Evolutionary conservation across 164 flowering plant genomes (phyloP).

Genomic region (Stephania cephalantha): DNA sequence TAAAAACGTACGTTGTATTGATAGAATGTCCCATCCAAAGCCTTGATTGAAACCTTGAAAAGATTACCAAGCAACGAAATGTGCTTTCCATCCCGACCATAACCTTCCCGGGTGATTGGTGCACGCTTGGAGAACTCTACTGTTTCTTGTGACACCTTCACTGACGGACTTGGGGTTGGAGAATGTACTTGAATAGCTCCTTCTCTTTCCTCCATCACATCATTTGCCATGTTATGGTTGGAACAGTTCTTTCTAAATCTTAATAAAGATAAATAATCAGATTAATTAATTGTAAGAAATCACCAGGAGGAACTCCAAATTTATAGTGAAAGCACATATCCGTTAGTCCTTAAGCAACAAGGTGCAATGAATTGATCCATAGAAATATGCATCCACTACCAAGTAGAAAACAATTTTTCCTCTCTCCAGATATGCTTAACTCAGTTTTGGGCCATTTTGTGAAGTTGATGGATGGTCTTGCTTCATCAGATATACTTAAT

Average conservation of each 20-base stretch:
- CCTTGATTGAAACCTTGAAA: conserved; percentile 49
- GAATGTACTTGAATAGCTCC: conserved; percentile 20
- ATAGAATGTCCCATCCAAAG: conserved; percentile 45
- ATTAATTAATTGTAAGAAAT: background rate
- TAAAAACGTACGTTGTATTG: conserved; percentile 53
- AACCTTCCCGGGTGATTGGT: conserved; percentile 42
- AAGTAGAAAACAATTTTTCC: too few relatives aligned
- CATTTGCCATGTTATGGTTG: conserved; percentile 24
- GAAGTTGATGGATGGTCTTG: background rate
- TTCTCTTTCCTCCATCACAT: conserved; percentile 12
- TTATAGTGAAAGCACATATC: background rate
- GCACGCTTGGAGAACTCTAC: conserved; percentile 26
- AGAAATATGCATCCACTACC: too few relatives aligned
- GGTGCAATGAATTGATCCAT: background rate
- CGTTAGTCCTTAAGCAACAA: background rate
- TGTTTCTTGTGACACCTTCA: conserved; percentile 22
- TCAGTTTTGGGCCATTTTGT: background rate
- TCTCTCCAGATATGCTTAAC: background rate
- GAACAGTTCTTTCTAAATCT: background rate
- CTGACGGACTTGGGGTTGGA: conserved; percentile 23
- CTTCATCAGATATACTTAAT: too few relatives aligned
- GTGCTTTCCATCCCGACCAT: conserved; percentile 46
- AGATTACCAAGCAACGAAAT: conserved; percentile 55
- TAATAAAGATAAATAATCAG: background rate
- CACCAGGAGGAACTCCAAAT: background rate